Evolutionary conservation across 2,329 filamentous ascomycete species (phyloP).

Genomic region (Alternaria infectoria): DNA sequence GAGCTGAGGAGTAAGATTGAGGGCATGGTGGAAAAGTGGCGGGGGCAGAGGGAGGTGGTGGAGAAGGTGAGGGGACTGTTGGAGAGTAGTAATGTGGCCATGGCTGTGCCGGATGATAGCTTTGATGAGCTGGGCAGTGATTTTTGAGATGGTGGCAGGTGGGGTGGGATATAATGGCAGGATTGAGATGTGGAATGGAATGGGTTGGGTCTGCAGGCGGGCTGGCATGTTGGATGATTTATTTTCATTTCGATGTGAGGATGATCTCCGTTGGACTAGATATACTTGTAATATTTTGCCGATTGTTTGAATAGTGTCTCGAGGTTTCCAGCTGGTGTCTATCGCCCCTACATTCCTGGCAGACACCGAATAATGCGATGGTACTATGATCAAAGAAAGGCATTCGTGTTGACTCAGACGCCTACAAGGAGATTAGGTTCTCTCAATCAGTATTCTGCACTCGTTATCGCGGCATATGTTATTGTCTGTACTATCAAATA

Average conservation of each 20-base stretch:
- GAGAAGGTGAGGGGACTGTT: constrained; percentile 27
- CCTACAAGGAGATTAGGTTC: not conserved
- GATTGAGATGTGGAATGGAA: not conserved
- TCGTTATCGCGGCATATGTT: not conserved
- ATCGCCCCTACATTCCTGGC: fast-evolving
- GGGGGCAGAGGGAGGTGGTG: constrained; percentile 20
- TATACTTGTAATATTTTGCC: not conserved
- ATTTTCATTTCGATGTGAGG: not conserved
- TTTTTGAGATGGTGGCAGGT: not conserved
- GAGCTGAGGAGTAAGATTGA: constrained; percentile 16
- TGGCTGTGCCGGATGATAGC: constrained; percentile 32
- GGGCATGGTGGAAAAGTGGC: constrained; percentile 30
- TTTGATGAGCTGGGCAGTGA: constrained; percentile 32
- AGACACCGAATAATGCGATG: not conserved
- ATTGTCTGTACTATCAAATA: not conserved
- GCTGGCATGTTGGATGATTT: not conserved
- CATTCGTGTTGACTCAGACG: not conserved
- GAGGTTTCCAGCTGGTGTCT: not conserved
- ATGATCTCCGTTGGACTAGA: not conserved
- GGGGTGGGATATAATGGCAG: not conserved
- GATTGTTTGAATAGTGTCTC: not conserved
- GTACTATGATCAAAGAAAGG: not conserved
- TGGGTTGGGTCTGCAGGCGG: not conserved
- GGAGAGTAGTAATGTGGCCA: constrained; percentile 22
- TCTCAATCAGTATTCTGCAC: not conserved